These are phyloP conservation scores for Phytophthora rubi DNA, from an alignment of 352 stramenopile species.

Conservation along the genomic window DNA sequence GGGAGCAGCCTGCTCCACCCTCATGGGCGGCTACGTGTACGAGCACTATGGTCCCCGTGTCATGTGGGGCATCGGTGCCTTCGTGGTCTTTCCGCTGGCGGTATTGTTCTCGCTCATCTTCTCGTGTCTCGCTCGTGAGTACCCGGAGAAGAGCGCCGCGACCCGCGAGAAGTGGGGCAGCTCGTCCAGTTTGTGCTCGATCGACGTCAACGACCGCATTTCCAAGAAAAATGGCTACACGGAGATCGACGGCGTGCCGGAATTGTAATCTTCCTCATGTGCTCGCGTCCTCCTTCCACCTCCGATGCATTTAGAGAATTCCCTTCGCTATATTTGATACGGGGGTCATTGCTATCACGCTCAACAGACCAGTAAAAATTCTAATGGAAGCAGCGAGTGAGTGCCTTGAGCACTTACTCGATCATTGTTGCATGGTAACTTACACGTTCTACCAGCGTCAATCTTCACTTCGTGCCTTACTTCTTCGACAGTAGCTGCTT, in stretches of 20 bases:
- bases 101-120: constrained; percentile 56
- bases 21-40: constrained; percentile 79
- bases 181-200: constrained; percentile 39
- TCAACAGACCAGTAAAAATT: constrained; percentile 10
- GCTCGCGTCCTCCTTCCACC: constrained; percentile 12
- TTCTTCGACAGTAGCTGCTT: not conserved
- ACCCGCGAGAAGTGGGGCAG: constrained; percentile 37
- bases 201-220: constrained; percentile 41
- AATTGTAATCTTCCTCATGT: constrained; percentile 19
- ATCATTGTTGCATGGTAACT: constrained; percentile 52
- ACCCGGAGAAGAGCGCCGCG: constrained; percentile 39
- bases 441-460: not conserved
- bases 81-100: constrained; percentile 54
- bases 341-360: not conserved
- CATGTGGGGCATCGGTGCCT: constrained; percentile 71
- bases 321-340: constrained; percentile 12
- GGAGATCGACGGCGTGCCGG: constrained; percentile 30
- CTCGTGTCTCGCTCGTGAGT: constrained; percentile 46
- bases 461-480: not conserved
- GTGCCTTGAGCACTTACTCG: constrained; percentile 5
- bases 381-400: constrained; percentile 15
- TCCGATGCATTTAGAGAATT: constrained; percentile 19
- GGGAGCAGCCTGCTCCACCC: constrained; percentile 61
- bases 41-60: constrained; percentile 54
- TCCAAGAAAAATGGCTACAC: constrained; percentile 31